phyloP scores from a whole-genome alignment of 192 early-diverging fungal genomes.

The Podila minutissima region DNA sequence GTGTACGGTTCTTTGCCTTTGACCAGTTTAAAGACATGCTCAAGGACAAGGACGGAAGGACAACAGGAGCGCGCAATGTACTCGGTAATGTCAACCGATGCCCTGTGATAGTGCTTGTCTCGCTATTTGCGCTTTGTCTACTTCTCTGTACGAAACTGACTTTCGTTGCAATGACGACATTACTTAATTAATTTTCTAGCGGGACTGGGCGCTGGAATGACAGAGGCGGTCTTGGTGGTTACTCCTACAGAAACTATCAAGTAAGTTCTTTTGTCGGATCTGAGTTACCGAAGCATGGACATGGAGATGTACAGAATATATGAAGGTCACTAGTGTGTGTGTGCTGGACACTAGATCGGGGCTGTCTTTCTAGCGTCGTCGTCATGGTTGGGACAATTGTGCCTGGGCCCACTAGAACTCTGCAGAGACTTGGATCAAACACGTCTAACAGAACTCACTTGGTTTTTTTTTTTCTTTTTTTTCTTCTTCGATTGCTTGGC shows the following conservation, averaged over 20 bases:
- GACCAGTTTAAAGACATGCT: conserved; percentile 81
- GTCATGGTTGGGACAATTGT: not conserved
- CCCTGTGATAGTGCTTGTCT: not conserved
- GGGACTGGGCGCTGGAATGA: conserved; percentile 86
- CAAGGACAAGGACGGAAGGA: conserved; percentile 73
- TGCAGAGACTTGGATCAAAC: not conserved
- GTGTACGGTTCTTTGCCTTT: conserved; percentile 93
- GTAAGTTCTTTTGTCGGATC: conserved; percentile 43
- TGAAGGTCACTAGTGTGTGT: not conserved
- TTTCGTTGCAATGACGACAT: not conserved
- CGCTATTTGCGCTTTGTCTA: not conserved
- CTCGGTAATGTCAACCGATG: conserved; percentile 38
- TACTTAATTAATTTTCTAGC: conserved; percentile 48
- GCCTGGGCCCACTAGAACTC: not conserved
- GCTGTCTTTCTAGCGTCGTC: not conserved
- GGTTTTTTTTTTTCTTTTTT: not conserved
- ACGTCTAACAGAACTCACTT: not conserved
- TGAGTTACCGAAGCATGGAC: too few species aligned
- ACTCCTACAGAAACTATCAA: conserved; percentile 96
- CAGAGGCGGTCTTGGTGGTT: conserved; percentile 87
- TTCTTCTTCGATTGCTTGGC: too few species aligned
- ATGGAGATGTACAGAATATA: not conserved
- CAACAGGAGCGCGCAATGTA: conserved; percentile 69
- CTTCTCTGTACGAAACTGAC: not conserved
- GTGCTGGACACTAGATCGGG: not conserved